Base-by-base conservation (phyloP, 768 basidiomycete genomes). In the Mycena vitilis region DNA sequence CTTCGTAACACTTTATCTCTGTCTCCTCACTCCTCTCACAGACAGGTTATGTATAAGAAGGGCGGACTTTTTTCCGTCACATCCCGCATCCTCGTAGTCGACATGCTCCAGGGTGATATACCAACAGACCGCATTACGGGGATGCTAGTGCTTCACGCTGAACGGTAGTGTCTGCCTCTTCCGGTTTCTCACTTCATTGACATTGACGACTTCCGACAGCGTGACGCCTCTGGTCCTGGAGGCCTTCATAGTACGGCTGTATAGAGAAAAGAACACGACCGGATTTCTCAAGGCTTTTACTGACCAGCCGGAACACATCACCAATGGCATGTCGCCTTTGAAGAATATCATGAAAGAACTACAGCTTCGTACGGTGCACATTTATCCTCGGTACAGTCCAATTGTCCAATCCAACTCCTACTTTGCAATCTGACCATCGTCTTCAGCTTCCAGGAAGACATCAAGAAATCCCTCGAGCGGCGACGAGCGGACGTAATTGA, bases 201-300 rank as follows among this genome's bases (percentile, higher is more conserved):
- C 45, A 5, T 30, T 30, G 30, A 30, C 30, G 30, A 30, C 34
- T 56, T 15, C n/a, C 34, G 34, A 5, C 73, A 96, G 96, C 77
- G 93, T 97, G 13, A 94, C 93, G 0, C 87, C 94, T 2, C 85
- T 95, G 1, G 93, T 90, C 30, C 82, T 91, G 54, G 97, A 98
- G 76, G 95, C 96, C 0, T 99, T 99, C 81, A 94, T 98, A 44
- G 91, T 96, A 56, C 89, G 96, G 4, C 82, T 98, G 3, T 98
- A 92, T 76, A 88, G 97, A 48, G 91, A 98, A 78, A 89, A 91
- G 81, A 99, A 98, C 81, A 88, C 86, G 76, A 84, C 83, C 2
- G 97, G 97, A 1, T 99, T 99, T 78, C 82, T 98, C 71, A 99
- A 99, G 78, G 98, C 95, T 0, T 98, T 99, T 76, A 95, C 95